Base-by-base conservation (phyloP, 805 yeast species). In the Blastobotrys peoriensis region DNA sequence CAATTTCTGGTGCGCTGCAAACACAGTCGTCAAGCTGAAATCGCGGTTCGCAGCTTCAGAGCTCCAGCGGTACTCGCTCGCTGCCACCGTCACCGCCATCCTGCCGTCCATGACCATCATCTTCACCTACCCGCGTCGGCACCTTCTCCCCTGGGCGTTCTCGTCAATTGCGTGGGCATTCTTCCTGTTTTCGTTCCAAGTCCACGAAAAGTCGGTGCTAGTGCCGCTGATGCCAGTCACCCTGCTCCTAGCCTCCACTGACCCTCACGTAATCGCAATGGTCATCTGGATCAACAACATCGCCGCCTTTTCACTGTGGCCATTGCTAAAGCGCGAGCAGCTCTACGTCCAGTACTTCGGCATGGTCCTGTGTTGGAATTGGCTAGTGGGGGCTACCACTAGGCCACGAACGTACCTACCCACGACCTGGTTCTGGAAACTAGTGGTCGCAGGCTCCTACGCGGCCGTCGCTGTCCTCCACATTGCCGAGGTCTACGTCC, bases 1-100 rank as follows among this genome's bases (percentile, higher is more conserved):
- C 33, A 93, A 89, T 60, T 83, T 93, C 57, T 93, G 99, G 99
- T 89, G 98, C 63, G 82, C 95, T n/a, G 69, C 88, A 1, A 93
- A 93, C 61, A 69, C 83, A 1, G 50, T 87, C 8, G 62, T 89
- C 59, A 91, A 91, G 61, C 82, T 86, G 58, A 79, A 76, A 51
- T 55, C 64, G 3, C 40, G 71, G 0, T 82, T 84, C 56, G 60
- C 77, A 2, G 69, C 71, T 15, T 65, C 68, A 10, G 76, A 83
- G 54, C 69, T 93, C 37, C 85, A 86, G 48, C 57, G 68, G 22
- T 63, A 84, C 49, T 68, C 68, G 15, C 50, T 68, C 40, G 44
- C 49, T 1, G 59, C 67, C 8, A 69, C 73, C 0, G 43, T 67
- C 13, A 49, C 61, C 0, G 70, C 73, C 27, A 71, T 86, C 45